Evolutionary conservation across 345 rosid genomes (phyloP).

Genomic region (Dipteronia dyeriana): DNA sequence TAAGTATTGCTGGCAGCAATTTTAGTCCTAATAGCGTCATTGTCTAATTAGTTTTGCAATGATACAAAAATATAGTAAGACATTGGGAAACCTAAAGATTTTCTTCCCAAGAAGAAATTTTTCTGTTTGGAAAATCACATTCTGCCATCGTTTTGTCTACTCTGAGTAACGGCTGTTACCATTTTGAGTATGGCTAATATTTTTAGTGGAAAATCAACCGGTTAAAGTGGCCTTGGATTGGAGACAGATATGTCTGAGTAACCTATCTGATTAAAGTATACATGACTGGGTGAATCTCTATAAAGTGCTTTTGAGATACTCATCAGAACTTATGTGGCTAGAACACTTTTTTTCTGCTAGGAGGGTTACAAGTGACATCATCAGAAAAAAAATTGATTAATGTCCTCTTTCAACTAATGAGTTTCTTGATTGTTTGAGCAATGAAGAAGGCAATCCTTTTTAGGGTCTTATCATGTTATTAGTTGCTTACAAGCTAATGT

Average conservation of each 20-base stretch:
- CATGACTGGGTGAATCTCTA: background rate
- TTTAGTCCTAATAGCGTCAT: background rate
- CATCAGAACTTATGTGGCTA: background rate
- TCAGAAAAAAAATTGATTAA: background rate
- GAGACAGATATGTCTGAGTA: background rate
- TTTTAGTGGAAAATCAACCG: background rate
- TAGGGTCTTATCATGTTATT: background rate
- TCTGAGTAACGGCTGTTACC: background rate
- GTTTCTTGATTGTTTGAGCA: background rate
- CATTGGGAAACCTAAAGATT: background rate
- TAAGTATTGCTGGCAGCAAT: background rate
- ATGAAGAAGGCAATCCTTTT: background rate
- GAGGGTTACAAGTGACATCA: background rate
- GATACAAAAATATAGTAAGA: background rate
- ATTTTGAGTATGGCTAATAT: background rate
- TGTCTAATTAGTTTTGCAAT: background rate
- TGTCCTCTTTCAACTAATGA: background rate
- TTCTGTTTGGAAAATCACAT: background rate
- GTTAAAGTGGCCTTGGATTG: background rate
- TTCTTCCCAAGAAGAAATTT: background rate
- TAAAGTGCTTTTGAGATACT: background rate
- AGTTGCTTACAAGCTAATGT: background rate
- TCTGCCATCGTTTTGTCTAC: background rate
- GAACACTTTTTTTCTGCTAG: background rate
- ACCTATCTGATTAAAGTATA: background rate